Conservation (phyloP, 2,329 filamentous ascomycete species). For the Rutstroemia sp. region DNA sequence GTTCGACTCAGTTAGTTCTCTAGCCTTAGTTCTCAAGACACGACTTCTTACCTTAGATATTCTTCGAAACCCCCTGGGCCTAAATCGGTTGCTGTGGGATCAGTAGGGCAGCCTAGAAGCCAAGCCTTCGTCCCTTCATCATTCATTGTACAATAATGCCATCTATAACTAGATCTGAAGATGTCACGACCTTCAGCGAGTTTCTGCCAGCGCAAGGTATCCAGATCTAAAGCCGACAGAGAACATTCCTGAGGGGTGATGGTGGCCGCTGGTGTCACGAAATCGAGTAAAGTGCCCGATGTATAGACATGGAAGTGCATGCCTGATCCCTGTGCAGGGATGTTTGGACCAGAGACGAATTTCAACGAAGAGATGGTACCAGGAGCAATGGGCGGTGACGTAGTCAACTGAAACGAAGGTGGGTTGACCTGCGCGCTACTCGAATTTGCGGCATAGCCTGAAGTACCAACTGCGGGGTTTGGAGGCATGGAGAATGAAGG, state of each 20-base stretch:
- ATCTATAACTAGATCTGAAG: constrained; percentile 85
- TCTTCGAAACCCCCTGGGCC: constrained; percentile 72
- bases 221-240: constrained; percentile 79
- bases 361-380: constrained; percentile 85
- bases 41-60: constrained; percentile 54
- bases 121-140: constrained; percentile 93
- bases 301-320: constrained; percentile 95
- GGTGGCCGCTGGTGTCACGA: constrained; percentile 85
- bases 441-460: constrained; percentile 61
- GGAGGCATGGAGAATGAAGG: constrained; percentile 44
- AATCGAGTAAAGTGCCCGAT: constrained; percentile 85
- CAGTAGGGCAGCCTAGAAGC: constrained; percentile 86
- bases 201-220: constrained; percentile 86
- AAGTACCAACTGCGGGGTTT: constrained; percentile 46
- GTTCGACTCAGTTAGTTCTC: constrained; percentile 15
- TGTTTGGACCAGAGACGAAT: constrained; percentile 78
- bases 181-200: constrained; percentile 91
- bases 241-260: constrained; percentile 84
- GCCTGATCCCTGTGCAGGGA: constrained; percentile 82
- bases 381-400: constrained; percentile 77
- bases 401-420: constrained; percentile 57
- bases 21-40: not conserved
- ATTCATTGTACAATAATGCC: constrained; percentile 97
- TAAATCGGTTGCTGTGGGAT: constrained; percentile 56
- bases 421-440: constrained; percentile 59